Evolutionary conservation across 2,329 filamentous ascomycete species (phyloP).

Genomic region (Plectosphaerella plurivora): DNA sequence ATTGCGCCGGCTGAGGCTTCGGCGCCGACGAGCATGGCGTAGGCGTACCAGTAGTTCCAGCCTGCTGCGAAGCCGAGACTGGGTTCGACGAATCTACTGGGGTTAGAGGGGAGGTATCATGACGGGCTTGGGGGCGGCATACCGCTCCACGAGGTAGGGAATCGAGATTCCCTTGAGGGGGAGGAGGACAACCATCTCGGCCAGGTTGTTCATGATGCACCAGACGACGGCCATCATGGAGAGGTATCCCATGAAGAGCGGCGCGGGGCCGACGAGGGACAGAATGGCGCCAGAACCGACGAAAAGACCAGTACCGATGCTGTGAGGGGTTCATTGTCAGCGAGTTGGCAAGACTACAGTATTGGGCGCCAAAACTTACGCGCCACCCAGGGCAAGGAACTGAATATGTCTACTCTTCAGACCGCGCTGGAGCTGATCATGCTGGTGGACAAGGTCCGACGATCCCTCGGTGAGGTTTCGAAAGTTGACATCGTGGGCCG

Average conservation of each 20-base stretch:
- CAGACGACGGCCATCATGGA: conserved; percentile 51
- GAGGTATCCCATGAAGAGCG: conserved; percentile 65
- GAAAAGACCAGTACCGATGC: conserved; percentile 61
- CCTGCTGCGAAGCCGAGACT: conserved; percentile 53
- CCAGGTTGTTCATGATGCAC: conserved; percentile 50
- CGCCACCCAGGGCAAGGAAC: conserved; percentile 51
- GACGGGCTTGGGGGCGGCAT: no score
- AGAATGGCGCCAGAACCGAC: conserved; percentile 57
- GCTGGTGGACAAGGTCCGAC: conserved; percentile 28
- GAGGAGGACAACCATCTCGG: conserved; percentile 51
- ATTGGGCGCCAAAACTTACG: conserved; percentile 19
- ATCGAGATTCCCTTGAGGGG: conserved; percentile 53
- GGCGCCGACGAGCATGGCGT: conserved; percentile 52
- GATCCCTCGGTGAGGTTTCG: conserved; percentile 16
- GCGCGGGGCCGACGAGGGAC: conserved; percentile 54
- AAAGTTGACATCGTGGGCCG: conserved; percentile 14
- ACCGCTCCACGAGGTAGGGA: conserved; percentile 46
- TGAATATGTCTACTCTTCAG: conserved; percentile 58
- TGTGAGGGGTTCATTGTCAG: conserved; percentile 17
- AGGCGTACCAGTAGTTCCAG: conserved; percentile 58
- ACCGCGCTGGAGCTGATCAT: conserved; percentile 47
- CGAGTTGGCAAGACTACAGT: background rate
- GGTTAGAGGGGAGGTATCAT: no score
- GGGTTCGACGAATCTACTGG: conserved; percentile 43
- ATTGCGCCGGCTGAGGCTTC: conserved; percentile 55